A percentile compares a stretch with the other conserved stretches of the same genome.
Evolutionary conservation across 116 monocot species (phyloP).

Genomic region (Zostera marina): DNA sequence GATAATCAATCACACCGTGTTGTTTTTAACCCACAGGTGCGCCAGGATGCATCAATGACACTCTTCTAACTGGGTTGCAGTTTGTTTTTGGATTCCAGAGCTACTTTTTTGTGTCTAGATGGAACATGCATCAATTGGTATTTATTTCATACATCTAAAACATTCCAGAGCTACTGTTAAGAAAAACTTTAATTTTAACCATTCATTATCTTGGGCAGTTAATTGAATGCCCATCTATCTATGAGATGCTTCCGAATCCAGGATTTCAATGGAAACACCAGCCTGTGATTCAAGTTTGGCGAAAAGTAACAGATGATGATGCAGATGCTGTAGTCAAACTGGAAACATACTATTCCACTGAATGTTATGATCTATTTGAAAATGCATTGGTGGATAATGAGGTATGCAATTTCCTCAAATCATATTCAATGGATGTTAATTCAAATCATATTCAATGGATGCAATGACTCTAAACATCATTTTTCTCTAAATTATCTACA

Average conservation of each 20-base stretch:
- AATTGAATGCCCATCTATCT: slow-evolving; percentile 85
- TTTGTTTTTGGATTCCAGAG: slow-evolving; percentile 84
- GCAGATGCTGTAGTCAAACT: slow-evolving; percentile 20
- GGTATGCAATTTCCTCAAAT: slow-evolving; percentile 27
- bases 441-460: no score
- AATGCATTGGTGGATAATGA: slow-evolving; percentile 65
- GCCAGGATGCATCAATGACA: slow-evolving; percentile 75
- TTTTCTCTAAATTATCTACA: slow-evolving; percentile 10
- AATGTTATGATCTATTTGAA: slow-evolving; percentile 48
- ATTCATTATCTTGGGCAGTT: slow-evolving; percentile 18
- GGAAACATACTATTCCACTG: slow-evolving; percentile 34
- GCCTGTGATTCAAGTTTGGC: slow-evolving; percentile 64
- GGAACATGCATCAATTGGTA: slow-evolving; percentile 94
- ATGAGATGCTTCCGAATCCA: slow-evolving; percentile 77
- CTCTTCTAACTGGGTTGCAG: slow-evolving; percentile 76
- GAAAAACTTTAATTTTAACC: no score
- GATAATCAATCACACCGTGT: neutral
- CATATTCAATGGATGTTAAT: neutral
- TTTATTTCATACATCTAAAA: neutral
- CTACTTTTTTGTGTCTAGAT: slow-evolving; percentile 84
- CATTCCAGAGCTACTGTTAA: no score
- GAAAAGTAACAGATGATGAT: slow-evolving; percentile 27
- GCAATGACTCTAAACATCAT: neutral
- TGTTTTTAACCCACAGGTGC: slow-evolving; percentile 39
- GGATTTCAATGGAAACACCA: slow-evolving; percentile 53